These are phyloP conservation scores for Leptodermis oblonga DNA, from an alignment of 257 asterid genomes.

Conservation along the genomic window DNA sequence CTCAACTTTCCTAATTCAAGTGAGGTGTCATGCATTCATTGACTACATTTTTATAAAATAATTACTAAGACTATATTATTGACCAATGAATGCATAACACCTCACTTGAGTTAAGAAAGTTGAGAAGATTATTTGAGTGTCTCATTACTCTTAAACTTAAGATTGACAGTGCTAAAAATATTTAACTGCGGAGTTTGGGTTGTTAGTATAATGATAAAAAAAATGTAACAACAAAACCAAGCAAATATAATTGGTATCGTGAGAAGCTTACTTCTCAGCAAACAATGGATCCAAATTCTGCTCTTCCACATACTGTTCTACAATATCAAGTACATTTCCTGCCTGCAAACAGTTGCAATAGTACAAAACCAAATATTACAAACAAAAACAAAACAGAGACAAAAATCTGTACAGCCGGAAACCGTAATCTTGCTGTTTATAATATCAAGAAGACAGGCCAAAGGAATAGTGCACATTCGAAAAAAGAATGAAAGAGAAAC, in stretches of 20 bases:
- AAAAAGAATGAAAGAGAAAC: not conserved
- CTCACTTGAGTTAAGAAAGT: too few relatives aligned
- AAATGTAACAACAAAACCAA: not conserved
- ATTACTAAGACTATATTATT: too few relatives aligned
- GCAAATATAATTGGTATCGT: not conserved
- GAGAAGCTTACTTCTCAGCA: slow-evolving; percentile 42
- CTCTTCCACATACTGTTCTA: slow-evolving; percentile 79
- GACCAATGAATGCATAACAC: too few relatives aligned
- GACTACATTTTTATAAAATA: too few relatives aligned
- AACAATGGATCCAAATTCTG: slow-evolving; percentile 55
- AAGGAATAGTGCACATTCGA: not conserved
- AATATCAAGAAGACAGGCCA: not conserved
- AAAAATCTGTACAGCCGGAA: not conserved
- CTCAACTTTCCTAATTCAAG: not conserved
- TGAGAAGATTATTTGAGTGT: too few relatives aligned
- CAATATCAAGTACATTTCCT: slow-evolving; percentile 52
- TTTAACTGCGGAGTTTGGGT: not conserved
- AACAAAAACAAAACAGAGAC: too few relatives aligned
- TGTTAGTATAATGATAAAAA: not conserved
- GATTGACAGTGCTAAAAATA: not conserved
- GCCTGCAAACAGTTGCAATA: slow-evolving; percentile 34
- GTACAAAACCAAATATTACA: too few relatives aligned
- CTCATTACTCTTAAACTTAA: too few relatives aligned
- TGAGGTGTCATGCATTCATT: too few relatives aligned
- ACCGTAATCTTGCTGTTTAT: too few relatives aligned